Conservation (phyloP, 2,329 filamentous ascomycete species). For the Aspergillus arachidicola region DNA sequence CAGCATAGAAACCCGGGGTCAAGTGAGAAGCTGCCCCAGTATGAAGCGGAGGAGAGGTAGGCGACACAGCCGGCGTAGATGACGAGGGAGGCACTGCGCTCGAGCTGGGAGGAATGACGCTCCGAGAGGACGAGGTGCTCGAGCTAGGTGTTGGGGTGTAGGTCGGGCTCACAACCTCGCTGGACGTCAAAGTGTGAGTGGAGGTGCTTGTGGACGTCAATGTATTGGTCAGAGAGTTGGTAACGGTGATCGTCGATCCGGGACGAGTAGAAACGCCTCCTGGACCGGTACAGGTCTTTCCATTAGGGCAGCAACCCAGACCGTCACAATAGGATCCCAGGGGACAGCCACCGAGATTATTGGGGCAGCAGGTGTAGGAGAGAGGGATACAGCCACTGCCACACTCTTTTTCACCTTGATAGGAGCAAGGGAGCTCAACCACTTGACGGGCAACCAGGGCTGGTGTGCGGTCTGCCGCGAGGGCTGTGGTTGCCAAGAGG, state of each 20-base stretch:
- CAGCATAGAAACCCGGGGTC: constrained; percentile 4
- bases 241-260: constrained; percentile 6
- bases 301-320: constrained; percentile 9
- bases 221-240: constrained; percentile 5
- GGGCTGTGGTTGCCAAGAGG: constrained; percentile 1
- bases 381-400: constrained; percentile 2
- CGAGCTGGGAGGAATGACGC: constrained; percentile 1
- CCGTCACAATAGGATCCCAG: constrained; percentile 6
- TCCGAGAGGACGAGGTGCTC: neutral
- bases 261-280: constrained; percentile 4
- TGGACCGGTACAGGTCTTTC: constrained; percentile 4
- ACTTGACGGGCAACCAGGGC: neutral
- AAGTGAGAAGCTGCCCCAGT: constrained; percentile 7
- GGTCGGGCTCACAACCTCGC: neutral
- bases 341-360: neutral
- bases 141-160: neutral
- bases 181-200: neutral
- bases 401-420: neutral
- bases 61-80: neutral
- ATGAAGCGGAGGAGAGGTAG: neutral
- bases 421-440: constrained; percentile 1
- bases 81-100: neutral
- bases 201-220: neutral
- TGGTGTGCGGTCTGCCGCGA: neutral
- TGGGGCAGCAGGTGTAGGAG: constrained; percentile 8